Percentiles rank a stretch among this genome's conserved stretches.
These are phyloP conservation scores for Thalia dealbata DNA, from an alignment of 176 grass and related monocot species.

Conservation along the genomic window DNA sequence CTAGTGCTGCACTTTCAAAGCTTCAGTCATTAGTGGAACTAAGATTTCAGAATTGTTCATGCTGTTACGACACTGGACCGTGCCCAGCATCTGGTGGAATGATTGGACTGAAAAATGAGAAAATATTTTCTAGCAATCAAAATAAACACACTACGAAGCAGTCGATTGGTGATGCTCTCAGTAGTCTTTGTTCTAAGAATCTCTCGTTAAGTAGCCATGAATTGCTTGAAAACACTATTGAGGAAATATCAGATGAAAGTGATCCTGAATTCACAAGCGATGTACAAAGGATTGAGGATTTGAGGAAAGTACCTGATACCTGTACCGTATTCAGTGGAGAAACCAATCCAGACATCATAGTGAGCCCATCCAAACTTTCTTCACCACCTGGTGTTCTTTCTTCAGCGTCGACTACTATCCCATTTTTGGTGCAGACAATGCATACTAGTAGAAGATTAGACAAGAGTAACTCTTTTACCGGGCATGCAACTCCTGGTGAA, in stretches of 20 bases:
- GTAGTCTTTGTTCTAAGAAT: neutral
- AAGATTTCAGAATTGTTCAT: constrained; percentile 19
- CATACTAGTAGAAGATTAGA: constrained; percentile 3
- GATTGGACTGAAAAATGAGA: neutral
- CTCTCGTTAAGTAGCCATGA: neutral
- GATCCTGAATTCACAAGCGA: constrained; percentile 14
- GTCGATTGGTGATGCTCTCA: neutral
- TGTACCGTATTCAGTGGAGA: neutral
- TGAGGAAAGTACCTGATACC: constrained; percentile 3
- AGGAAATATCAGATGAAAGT: constrained; percentile 7
- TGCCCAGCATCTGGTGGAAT: neutral
- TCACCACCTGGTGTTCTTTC: neutral
- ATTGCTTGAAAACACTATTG: neutral
- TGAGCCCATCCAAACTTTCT: neutral
- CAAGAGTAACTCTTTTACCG: neutral
- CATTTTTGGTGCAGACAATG: neutral
- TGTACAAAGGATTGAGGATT: neutral
- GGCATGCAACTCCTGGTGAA: neutral
- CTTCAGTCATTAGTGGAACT: constrained; percentile 15
- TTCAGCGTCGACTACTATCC: constrained; percentile 1
- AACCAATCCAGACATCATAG: constrained; percentile 1
- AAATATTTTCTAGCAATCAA: neutral
- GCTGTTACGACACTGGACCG: constrained; percentile 14
- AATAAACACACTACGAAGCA: constrained; percentile 3
- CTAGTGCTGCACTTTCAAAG: constrained; percentile 21